These are phyloP conservation scores for Lodderomyces theae DNA, from an alignment of 1,139 yeast species.

Conservation along the genomic window DNA sequence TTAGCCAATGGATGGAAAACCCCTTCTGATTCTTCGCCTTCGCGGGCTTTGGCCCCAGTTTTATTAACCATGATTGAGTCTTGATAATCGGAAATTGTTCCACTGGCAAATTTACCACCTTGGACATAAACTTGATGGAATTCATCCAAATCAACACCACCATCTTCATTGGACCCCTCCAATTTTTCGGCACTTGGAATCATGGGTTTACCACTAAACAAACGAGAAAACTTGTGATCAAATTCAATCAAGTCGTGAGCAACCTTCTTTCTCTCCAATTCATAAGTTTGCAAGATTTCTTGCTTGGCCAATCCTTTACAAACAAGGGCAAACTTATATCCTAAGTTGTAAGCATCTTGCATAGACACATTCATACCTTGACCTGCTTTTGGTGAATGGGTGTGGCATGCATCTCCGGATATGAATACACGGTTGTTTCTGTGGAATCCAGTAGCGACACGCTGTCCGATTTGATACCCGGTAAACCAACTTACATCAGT, in stretches of 20 bases:
- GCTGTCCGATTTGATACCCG: conserved; percentile 36
- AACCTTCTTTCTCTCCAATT: conserved; percentile 27
- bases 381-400: conserved; percentile 40
- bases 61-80: conserved; percentile 18
- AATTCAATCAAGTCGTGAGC: conserved; percentile 33
- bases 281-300: conserved; percentile 28
- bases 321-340: conserved; percentile 36
- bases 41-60: not conserved
- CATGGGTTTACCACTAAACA: conserved; percentile 30
- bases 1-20: conserved; percentile 17
- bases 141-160: conserved; percentile 27
- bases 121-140: conserved; percentile 25
- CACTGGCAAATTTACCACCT: conserved; percentile 33
- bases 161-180: conserved; percentile 2
- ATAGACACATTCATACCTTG: conserved; percentile 37
- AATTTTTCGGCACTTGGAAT: conserved; percentile 16
- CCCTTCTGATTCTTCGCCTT: conserved; percentile 9
- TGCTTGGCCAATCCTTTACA: conserved; percentile 23
- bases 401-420: conserved; percentile 39
- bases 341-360: conserved; percentile 32
- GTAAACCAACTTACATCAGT: conserved; percentile 30
- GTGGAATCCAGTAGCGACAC: conserved; percentile 27
- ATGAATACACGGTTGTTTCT: conserved; percentile 26
- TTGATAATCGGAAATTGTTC: conserved; percentile 28
- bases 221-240: conserved; percentile 29